Evolutionary conservation across 306 rosid species (phyloP).

Genomic region (Rubus parviflorus): DNA sequence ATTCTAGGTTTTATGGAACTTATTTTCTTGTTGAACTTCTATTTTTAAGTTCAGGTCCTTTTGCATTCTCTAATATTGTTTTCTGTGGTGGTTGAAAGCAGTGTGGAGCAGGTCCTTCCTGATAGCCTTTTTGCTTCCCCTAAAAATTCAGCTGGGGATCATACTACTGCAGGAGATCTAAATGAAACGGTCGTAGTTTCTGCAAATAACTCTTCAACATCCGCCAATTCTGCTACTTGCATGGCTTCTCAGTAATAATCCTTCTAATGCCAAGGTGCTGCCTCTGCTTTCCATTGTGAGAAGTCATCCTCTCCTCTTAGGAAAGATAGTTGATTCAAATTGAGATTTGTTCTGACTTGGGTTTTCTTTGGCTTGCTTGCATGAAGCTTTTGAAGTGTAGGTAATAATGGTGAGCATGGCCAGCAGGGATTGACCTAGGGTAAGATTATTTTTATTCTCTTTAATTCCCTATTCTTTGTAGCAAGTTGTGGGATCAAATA

Average conservation of each 20-base stretch:
- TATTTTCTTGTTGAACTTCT: background rate
- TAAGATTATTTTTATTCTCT: conserved; percentile 29
- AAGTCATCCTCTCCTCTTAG: conserved; percentile 8
- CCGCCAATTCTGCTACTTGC: conserved; percentile 32
- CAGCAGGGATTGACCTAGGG: conserved; percentile 62
- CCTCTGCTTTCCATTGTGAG: conserved; percentile 21
- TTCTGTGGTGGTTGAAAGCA: conserved; percentile 31
- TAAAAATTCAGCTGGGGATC: conserved; percentile 54
- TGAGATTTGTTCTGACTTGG: conserved; percentile 29
- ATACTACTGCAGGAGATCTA: conserved; percentile 27
- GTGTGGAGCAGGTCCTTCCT: conserved; percentile 78
- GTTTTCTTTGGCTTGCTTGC: conserved; percentile 31
- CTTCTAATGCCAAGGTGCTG: conserved; percentile 47
- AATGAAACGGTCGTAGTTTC: conserved; percentile 34
- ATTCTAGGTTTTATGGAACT: background rate
- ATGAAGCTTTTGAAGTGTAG: conserved; percentile 49
- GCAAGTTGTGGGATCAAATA: background rate
- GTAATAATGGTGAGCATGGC: conserved; percentile 50
- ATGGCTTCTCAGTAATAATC: conserved; percentile 42
- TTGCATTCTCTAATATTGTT: conserved; percentile 13
- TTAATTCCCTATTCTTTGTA: background rate
- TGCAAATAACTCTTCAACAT: conserved; percentile 30
- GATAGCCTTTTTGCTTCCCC: conserved; percentile 85
- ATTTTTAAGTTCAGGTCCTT: conserved; percentile 3
- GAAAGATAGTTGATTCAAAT: conserved; percentile 25